Base-by-base conservation (phyloP, 169 alveolate species). In the Blepharisma undulans region DNA sequence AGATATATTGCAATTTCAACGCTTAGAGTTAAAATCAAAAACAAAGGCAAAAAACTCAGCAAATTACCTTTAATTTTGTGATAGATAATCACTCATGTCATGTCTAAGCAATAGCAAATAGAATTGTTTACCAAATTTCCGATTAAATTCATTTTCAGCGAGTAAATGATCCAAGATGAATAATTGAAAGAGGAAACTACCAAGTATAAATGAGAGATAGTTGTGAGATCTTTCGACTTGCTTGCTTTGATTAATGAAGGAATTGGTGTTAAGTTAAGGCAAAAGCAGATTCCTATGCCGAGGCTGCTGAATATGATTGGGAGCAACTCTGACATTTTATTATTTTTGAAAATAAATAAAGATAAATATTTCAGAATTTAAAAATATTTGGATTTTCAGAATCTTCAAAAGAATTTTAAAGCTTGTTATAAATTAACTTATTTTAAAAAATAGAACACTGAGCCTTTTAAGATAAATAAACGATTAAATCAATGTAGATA, bases 181-280 rank as follows among this genome's bases (percentile, higher is more conserved):
- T 22, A 25, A 25, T 74, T 74, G 80, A 22, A 79, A 32, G 29
- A 12, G 12, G 87, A 25, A 27, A 79, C 61, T 29, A 79, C 12
- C 61, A 79, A 79, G 34, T 79, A 79, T 33, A 79, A 79, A 33
- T 79, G 66, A n/a, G 87, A 79, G 27, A 79, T 79, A 4, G 29
- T 6, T 33, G 29, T 33, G 7, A 33, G 27, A 79, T 22, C 7
- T n/a, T 79, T 79, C 29, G 87, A 27, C 19, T 79, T 79, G 10
- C 27, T 79, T 30, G 66, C 72, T 32, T 79, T 79, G 10, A 33
- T n/a, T 32, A 79, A n/a, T 4, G 87, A 29, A 4, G 87, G 61
- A 30, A 33, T 30, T 2, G 87, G 87, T 4, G 87, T 48, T 18
- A 48, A 18, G 14, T 48, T 48, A 48, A 48, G 66, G 12, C 66